Percentiles rank a stretch among this genome's conserved stretches.
Evolutionary conservation across 75 land plant species (phyloP).

Genomic region (Pseudotsuga menziesii): DNA sequence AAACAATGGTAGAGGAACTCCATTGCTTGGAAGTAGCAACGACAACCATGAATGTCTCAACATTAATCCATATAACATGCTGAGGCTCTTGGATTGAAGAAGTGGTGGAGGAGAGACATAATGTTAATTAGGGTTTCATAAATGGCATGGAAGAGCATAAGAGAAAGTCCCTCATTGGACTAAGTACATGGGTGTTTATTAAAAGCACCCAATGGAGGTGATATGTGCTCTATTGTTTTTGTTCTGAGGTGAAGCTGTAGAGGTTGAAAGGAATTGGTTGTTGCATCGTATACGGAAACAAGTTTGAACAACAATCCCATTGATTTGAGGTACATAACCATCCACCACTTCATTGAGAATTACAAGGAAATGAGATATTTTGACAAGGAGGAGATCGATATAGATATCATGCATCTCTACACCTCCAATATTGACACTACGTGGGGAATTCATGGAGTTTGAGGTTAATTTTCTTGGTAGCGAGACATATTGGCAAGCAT

Average conservation of each 20-base stretch:
- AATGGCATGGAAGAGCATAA: conserved; percentile 22
- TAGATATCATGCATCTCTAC: conserved; percentile 21
- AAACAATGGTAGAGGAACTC: neutral
- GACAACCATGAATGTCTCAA: too few relatives aligned
- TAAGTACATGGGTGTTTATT: conserved; percentile 28
- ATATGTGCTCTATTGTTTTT: conserved; percentile 11
- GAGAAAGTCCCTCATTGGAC: conserved; percentile 18
- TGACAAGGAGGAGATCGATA: conserved; percentile 8
- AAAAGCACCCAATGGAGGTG: conserved; percentile 23
- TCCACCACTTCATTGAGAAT: conserved; percentile 24
- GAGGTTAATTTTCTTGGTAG: conserved; percentile 34
- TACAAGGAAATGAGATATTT: neutral
- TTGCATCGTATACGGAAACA: conserved; percentile 26
- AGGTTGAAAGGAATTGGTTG: conserved; percentile 44
- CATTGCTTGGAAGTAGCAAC: too few relatives aligned
- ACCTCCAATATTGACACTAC: conserved; percentile 20
- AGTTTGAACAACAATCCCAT: conserved; percentile 5
- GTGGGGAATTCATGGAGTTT: conserved; percentile 39
- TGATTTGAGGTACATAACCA: conserved; percentile 16
- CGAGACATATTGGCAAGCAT: conserved; percentile 20
- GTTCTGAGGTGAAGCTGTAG: conserved; percentile 36
- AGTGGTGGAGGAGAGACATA: neutral
- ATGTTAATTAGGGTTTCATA: conserved; percentile 23
- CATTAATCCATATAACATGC: too few relatives aligned
- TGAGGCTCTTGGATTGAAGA: neutral